Base-by-base conservation (phyloP, 495 filamentous ascomycete genomes). In the Hyaloscypha finlandica region DNA sequence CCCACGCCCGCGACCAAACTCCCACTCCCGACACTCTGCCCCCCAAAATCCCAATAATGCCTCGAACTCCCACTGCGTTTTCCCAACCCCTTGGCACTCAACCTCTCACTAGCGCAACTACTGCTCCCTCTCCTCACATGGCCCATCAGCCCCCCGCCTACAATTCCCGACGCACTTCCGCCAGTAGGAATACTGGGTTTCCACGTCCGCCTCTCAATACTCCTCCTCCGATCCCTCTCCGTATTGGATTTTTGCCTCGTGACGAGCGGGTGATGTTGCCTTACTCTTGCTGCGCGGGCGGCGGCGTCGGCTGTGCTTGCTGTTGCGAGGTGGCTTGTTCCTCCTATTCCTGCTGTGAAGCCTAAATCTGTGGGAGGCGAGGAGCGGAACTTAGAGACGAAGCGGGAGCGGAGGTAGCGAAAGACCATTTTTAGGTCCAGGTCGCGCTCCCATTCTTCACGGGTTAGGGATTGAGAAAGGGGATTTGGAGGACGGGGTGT, bases 41-140 rank as follows among this genome's bases (percentile, higher is more conserved):
- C 90, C 29, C 91, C 91, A 59, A 94, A 85, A 75, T 96, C 93
- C 93, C 93, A 96, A 75, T 92, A 97, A 81, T 91, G 87, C 65
- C 90, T 80, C 45, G 85, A 90, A 29, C 89, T 91, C 12, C 85
- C 77, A 66, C 84, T 88, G 78, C 82, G 75, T 74, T 83, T 77
- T 65, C 85, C 76, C 67, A 87, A 81, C 77, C 82, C 80, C 79
- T 85, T 88, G 31, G 86, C 90, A 76, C 92, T 94, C 75, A 93
- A 92, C 8, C 66, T 63, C 59, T 73, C 70, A 59, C 67, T 70
- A 45, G 91, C 92, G 76, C 91, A 94, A 72, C 90, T 92, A 14
- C 77, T 87, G 73, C 80, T 84, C 57, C 80, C 81, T 20, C 85
- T 84, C 61, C 88, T 85, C 4, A 59, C 39, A 11, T 60, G 52